These are phyloP conservation scores for Tolypocladium album DNA, from an alignment of 2,329 filamentous ascomycete species.

Conservation along the genomic window DNA sequence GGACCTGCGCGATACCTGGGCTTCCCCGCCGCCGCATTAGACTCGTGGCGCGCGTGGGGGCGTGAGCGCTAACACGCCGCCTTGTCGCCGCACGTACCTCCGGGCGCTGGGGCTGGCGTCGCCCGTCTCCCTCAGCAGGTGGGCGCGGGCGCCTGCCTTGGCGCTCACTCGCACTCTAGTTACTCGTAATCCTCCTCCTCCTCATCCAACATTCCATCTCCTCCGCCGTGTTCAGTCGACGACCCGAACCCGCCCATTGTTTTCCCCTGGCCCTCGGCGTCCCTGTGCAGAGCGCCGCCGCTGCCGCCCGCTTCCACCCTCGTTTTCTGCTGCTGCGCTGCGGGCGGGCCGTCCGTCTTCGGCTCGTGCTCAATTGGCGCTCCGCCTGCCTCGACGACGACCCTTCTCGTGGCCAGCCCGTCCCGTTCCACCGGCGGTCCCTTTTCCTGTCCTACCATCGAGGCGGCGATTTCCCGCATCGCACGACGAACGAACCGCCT, in stretches of 20 bases:
- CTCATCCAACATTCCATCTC: not conserved
- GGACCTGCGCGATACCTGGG: not conserved
- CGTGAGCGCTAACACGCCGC: not conserved
- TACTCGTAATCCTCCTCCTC: not conserved
- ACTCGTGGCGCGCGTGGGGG: not conserved
- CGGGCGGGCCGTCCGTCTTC: not conserved
- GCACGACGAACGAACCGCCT: not conserved
- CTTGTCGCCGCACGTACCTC: not conserved
- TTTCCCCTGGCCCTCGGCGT: not conserved
- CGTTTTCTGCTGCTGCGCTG: not conserved
- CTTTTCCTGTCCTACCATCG: not conserved
- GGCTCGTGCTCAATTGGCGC: not conserved
- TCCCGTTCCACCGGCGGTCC: not conserved
- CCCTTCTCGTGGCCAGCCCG: not conserved
- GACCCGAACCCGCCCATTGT: not conserved
- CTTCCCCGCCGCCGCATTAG: not conserved
- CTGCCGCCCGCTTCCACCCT: not conserved
- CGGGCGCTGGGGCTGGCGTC: not conserved
- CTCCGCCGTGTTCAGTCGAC: not conserved
- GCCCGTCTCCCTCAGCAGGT: not conserved
- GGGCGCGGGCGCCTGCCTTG: not conserved
- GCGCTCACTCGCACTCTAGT: not conserved
- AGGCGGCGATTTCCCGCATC: not conserved
- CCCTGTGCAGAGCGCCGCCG: not conserved
- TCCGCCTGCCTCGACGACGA: not conserved